Base-by-base conservation (phyloP, 2,329 filamentous ascomycete species). In the Arthroderma sp. region DNA sequence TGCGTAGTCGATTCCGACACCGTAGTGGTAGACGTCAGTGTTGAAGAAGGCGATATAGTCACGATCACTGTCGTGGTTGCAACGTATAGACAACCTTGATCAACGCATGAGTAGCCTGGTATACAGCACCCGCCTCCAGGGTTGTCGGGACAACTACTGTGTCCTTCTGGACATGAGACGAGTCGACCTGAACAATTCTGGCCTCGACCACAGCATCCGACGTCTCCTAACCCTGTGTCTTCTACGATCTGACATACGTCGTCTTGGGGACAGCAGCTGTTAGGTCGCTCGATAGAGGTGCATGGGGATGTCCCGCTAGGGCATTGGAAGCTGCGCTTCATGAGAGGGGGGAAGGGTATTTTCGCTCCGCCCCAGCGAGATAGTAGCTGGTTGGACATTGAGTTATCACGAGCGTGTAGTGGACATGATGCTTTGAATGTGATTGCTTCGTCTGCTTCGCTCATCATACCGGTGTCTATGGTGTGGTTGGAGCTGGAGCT, bases 51-150 rank as follows among this genome's bases (percentile, higher is more conserved):
- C 31, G 34, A 34, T 5, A 36, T 39, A 44, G 28, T 44, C 10
- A 10, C 36, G 39, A 36, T 44, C 36, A 40, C 38, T 34, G 38
- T 44, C 10, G 27, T 36, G 28, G 38, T 40, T 28, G 40, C 36
- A 27, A 40, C 27, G 52, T 59, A 34, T 55, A 63, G 61, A 72
- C 77, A 81, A 44, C 76, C 77, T 47, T 70, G 64, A 42, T 67
- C 67, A 34, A 71, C 66, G 58, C 78, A 81, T 5, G 62, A 63
- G 54, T 75, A 79, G 0, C 74, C 75, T 3, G 75, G 74, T 32
- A 80, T 66, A 61, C 77, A 81, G 52, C 77, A 81, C 1, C 76
- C 78, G 1, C 75, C 76, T 36, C 76, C 77, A 3, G 67, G 53
- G 38, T 64, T 68, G 38, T 67, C 64, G 2, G 74, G 68, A 57